A percentile compares a stretch with the other conserved stretches of the same genome.
phyloP scores from a whole-genome alignment of 129 eudicot genomes.

The Pittosporum tobira region DNA sequence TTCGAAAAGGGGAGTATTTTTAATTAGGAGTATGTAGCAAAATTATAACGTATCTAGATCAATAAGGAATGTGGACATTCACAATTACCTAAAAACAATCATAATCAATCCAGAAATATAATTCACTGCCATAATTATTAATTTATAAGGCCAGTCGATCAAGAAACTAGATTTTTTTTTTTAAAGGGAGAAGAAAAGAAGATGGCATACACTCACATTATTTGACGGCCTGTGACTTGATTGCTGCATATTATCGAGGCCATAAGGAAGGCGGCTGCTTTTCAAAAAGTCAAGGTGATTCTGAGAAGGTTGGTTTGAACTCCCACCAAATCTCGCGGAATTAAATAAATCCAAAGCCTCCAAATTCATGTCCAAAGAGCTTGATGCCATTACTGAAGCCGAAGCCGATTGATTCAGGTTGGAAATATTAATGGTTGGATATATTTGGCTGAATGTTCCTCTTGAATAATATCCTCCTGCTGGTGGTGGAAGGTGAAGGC shows the following conservation, averaged over 20 bases:
- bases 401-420: conserved; percentile 26
- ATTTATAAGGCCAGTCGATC: too few relatives aligned
- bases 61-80: too few relatives aligned
- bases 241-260: conserved; percentile 54
- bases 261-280: conserved; percentile 34
- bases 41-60: too few relatives aligned
- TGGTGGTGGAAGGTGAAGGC: conserved; percentile 29
- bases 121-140: too few relatives aligned
- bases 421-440: conserved; percentile 60
- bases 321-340: conserved; percentile 45
- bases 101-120: too few relatives aligned
- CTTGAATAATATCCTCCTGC: conserved; percentile 22
- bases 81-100: too few relatives aligned
- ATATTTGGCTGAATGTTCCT: conserved; percentile 53
- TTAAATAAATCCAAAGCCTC: conserved; percentile 68
- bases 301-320: conserved; percentile 26
- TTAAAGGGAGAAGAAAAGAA: conserved; percentile 12
- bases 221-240: conserved; percentile 29
- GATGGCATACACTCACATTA: conserved; percentile 39
- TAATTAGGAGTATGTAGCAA: too few relatives aligned
- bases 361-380: conserved; percentile 58
- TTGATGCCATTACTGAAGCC: conserved; percentile 18
- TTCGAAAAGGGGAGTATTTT: too few relatives aligned
- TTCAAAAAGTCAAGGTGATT: conserved; percentile 39
- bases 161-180: too few relatives aligned